These are phyloP conservation scores for Aphanomyces astaci DNA, from an alignment of 352 stramenopile species.

Conservation along the genomic window DNA sequence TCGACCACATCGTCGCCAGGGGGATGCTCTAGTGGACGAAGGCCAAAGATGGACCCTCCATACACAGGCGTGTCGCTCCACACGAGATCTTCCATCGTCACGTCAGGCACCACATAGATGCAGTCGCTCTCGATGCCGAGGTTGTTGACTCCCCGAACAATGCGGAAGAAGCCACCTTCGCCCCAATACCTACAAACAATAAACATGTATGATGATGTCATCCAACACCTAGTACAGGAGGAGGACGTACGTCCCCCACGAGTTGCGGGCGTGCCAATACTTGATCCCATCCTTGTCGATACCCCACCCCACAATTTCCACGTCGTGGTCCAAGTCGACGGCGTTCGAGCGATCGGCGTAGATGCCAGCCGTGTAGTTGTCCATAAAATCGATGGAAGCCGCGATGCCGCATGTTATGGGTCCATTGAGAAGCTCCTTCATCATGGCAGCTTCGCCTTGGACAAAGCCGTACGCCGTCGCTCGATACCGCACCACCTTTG, in stretches of 20 bases:
- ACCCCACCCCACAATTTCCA: slow-evolving; percentile 91
- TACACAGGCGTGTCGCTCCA: slow-evolving; percentile 61
- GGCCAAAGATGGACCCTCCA: slow-evolving; percentile 68
- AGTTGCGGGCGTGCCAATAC: slow-evolving; percentile 93
- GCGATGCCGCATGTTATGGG: slow-evolving; percentile 92
- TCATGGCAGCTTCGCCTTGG: slow-evolving; percentile 63
- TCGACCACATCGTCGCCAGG: neutral
- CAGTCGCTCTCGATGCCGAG: slow-evolving; percentile 88
- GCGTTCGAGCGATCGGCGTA: slow-evolving; percentile 83
- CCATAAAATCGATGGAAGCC: slow-evolving; percentile 77
- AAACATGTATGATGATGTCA: too few species aligned
- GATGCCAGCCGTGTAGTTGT: slow-evolving; percentile 90
- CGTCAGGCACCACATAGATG: slow-evolving; percentile 78
- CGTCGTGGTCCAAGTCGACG: slow-evolving; percentile 82
- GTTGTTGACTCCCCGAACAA: slow-evolving; percentile 85
- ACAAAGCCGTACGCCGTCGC: slow-evolving; percentile 62
- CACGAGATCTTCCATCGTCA: slow-evolving; percentile 70
- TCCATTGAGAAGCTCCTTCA: slow-evolving; percentile 71
- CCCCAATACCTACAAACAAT: slow-evolving; percentile 48
- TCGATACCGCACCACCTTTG: slow-evolving; percentile 70
- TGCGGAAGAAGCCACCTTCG: slow-evolving; percentile 90
- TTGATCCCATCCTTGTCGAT: slow-evolving; percentile 62
- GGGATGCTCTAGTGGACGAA: slow-evolving; percentile 44
- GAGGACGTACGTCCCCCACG: slow-evolving; percentile 70
- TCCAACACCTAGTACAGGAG: neutral